Evolutionary conservation across 176 grass and related monocot species (phyloP), one percentile per base, ranked within the genome.

Genomic region (Aegilops umbellulata): DNA sequence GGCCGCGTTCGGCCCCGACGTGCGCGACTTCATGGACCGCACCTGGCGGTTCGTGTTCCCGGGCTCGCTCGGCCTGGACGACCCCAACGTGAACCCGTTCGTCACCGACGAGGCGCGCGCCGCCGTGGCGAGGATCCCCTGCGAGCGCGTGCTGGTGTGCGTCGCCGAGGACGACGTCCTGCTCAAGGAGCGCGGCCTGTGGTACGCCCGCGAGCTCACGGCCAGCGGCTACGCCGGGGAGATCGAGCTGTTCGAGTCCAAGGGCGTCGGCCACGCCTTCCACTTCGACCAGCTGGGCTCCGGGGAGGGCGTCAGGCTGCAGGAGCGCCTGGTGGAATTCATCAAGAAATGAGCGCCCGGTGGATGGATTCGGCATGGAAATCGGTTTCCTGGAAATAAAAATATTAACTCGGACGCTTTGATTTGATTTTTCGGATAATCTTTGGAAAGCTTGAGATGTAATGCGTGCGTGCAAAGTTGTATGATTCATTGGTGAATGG

Each of bases 181-280:
- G 76, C 86, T 91, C 82, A 88, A 70, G 84, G 89, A 94, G 79
- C 83, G 92, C 47, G 93, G 38, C 60, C 61, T 89, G 47, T 89
- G 87, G 77, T 92, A 94, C 90, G 11, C 70, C 80, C 79, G 84
- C 74, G 89, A 87, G 89, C 60, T 94, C 79, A 89, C 73, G 80
- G 86, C 84, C 12, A 87, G 74, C 66, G 86, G 84, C 20, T 94
- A 80, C 76, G 34, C 58, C 60, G 87, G 90, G 55, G 85, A 92
- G 79, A 4, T 92, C 23, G 90, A 83, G 82, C 22, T 92, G 60
- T 86, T 87, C 76, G 87, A 90, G 70, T 86, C 87, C 42, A 78
- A 87, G 80, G 93, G 84, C 61, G 87, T 87, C 62, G 80, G 30
- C 39, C 90, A 94, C 44, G 93, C 90, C 6, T 94, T 90, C 90